Conservation (phyloP, 208 protist genomes). For the Acanthamoeba sp. region DNA sequence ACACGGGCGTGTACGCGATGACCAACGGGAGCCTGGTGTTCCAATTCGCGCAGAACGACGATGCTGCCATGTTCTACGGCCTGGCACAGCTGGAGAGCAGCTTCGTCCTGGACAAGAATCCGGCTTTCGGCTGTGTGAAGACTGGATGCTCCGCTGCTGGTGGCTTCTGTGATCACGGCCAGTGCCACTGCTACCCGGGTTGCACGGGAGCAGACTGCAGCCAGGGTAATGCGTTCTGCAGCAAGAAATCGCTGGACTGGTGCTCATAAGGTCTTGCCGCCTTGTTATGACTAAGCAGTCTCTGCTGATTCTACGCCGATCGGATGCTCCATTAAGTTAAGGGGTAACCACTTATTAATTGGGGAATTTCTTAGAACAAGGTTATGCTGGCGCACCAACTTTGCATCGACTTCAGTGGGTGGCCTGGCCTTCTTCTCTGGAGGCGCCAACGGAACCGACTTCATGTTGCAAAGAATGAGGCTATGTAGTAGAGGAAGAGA, state of each 20-base stretch:
- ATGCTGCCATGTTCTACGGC: slow-evolving; percentile 1
- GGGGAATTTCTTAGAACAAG: no score
- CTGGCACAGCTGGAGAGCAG: slow-evolving; percentile 22
- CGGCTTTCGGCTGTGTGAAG: slow-evolving; percentile 13
- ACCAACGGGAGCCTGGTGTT: slow-evolving; percentile 20
- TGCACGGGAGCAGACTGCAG: background rate
- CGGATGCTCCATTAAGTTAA: no score
- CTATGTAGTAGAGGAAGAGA: no score
- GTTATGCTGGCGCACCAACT: no score
- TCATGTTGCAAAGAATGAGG: no score
- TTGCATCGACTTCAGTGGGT: no score
- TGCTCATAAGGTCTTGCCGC: no score
- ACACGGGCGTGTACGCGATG: slow-evolving; percentile 35
- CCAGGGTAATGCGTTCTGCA: slow-evolving; percentile 28
- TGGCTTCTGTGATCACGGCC: slow-evolving; percentile 30
- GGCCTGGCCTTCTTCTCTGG: no score
- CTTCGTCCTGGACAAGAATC: slow-evolving; percentile 29
- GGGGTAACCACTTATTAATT: no score
- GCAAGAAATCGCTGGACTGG: slow-evolving; percentile 21
- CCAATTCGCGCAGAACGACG: slow-evolving; percentile 24
- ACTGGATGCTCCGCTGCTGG: slow-evolving; percentile 31
- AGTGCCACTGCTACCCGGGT: slow-evolving; percentile 10
- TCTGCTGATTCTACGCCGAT: no score
- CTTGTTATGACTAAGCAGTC: no score
- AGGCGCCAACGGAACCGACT: no score